phyloP scores from a whole-genome alignment of 73 alveolate species.

The Paramecium sexaurelia region DNA sequence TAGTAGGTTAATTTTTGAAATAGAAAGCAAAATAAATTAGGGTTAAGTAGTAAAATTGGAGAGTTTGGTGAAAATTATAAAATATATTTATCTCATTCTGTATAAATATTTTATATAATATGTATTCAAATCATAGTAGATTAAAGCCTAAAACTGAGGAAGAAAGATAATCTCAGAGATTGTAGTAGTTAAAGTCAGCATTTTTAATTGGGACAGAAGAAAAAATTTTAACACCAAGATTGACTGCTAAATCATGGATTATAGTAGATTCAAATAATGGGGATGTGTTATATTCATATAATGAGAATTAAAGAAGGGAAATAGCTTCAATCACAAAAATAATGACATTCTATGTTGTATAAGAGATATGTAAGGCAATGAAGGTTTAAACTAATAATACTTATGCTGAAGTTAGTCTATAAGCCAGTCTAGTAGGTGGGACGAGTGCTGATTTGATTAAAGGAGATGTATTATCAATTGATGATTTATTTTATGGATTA shows the following conservation, averaged over 20 bases:
- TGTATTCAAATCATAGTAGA: not conserved
- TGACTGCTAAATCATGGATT: constrained; percentile 69
- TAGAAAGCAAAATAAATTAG: too few relatives aligned
- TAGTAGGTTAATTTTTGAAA: too few relatives aligned
- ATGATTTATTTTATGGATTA: constrained; percentile 83
- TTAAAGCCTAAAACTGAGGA: not conserved
- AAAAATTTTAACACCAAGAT: not conserved
- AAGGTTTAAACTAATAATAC: constrained; percentile 73
- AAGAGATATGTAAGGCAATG: constrained; percentile 71
- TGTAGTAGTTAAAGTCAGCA: not conserved
- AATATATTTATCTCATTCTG: too few relatives aligned
- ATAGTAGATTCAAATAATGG: constrained; percentile 77
- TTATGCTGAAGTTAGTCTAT: constrained; percentile 72
- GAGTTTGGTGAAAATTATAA: too few relatives aligned
- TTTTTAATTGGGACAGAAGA: not conserved
- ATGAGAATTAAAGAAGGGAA: constrained; percentile 77
- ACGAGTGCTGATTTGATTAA: constrained; percentile 80
- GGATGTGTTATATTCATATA: constrained; percentile 72
- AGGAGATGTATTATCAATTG: constrained; percentile 81
- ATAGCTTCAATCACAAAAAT: constrained; percentile 88
- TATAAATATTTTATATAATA: not conserved
- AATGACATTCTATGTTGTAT: constrained; percentile 80
- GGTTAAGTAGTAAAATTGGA: too few relatives aligned
- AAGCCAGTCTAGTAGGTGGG: constrained; percentile 78
- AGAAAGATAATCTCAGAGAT: not conserved